A percentile compares a stretch with the other conserved stretches of the same genome.
Evolutionary conservation across 2,329 filamentous ascomycete species (phyloP).

Genomic region (Xylariaceae sp.): DNA sequence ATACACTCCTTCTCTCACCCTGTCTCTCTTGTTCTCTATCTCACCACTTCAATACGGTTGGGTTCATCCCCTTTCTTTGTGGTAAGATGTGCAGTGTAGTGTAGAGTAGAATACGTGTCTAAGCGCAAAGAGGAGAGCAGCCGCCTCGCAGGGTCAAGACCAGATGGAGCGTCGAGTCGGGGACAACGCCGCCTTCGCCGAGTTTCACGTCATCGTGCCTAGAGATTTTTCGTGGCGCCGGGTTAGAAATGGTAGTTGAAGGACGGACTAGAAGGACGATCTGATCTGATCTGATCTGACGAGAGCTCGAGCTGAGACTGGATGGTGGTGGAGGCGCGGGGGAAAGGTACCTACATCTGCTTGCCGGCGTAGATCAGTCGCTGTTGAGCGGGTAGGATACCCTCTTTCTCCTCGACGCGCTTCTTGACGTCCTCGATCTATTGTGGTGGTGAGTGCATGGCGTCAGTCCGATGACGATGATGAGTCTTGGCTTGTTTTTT

Average conservation of each 20-base stretch:
- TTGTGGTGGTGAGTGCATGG: constrained; percentile 2
- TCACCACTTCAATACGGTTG: too few relatives aligned
- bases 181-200: constrained; percentile 82
- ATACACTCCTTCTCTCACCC: too few relatives aligned
- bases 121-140: constrained; percentile 6
- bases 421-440: constrained; percentile 97
- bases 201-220: constrained; percentile 97
- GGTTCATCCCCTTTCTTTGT: too few relatives aligned
- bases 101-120: constrained; percentile 2
- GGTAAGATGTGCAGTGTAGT: background rate
- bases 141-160: constrained; percentile 92
- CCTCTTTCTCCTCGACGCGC: constrained; percentile 98
- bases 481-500: too few relatives aligned
- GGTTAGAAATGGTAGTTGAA: too few relatives aligned
- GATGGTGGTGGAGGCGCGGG: background rate
- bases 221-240: too few relatives aligned
- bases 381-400: constrained; percentile 95
- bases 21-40: too few relatives aligned
- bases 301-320: background rate
- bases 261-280: too few relatives aligned
- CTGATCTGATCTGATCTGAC: too few relatives aligned
- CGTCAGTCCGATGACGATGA: background rate
- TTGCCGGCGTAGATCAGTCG: constrained; percentile 95
- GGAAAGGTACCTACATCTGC: constrained; percentile 83
- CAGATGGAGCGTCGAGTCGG: constrained; percentile 89